Percentiles rank a stretch among this genome's conserved stretches.
These are phyloP conservation scores for Xylaria sp. DNA, from an alignment of 2,329 filamentous ascomycete genomes.

Conservation along the genomic window DNA sequence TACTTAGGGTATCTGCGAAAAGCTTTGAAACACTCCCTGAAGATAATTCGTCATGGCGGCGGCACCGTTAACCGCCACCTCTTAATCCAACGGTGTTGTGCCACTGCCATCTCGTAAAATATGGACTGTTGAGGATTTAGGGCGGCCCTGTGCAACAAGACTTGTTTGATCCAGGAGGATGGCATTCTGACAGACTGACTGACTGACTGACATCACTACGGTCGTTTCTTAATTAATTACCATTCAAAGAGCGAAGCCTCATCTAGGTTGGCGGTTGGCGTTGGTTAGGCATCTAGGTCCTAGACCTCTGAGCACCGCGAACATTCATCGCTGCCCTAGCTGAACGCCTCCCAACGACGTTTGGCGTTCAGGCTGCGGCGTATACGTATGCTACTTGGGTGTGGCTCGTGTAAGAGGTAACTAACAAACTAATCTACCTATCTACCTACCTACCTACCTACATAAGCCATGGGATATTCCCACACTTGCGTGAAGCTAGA, in stretches of 20 bases:
- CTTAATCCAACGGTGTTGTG: not conserved
- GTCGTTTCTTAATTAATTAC: not conserved
- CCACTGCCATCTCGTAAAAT: not conserved
- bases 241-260: not conserved
- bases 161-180: not conserved
- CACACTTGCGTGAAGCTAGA: constrained; percentile 4
- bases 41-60: constrained; percentile 9
- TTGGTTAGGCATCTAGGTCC: not conserved
- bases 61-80: constrained; percentile 3
- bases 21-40: not conserved
- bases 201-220: not conserved
- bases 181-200: not conserved
- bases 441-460: not conserved
- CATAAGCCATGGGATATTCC: not conserved
- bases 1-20: not conserved
- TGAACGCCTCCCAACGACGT: not conserved
- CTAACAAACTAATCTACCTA: not conserved
- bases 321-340: constrained; percentile 4
- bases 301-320: not conserved
- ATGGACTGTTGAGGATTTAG: not conserved
- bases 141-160: not conserved
- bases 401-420: constrained; percentile 1
- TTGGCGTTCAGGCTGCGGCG: not conserved
- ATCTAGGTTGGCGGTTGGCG: not conserved
- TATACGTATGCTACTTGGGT: constrained; percentile 11